Evolutionary conservation across 2,329 filamentous ascomycete species (phyloP).

Genomic region (Clonostachys chloroleuca): DNA sequence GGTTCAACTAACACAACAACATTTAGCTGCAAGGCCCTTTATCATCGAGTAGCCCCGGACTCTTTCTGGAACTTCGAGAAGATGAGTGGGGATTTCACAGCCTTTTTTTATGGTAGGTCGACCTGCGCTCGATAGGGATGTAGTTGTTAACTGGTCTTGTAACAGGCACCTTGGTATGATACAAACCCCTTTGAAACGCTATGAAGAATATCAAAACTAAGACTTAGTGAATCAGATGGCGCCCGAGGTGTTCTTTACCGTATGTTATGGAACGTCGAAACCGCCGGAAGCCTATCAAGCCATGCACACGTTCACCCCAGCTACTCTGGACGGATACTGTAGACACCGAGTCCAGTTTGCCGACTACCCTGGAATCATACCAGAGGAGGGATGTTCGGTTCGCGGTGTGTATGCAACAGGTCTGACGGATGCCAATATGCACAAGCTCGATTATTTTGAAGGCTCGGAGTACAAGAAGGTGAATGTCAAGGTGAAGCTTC

Average conservation of each 20-base stretch:
- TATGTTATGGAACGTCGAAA: conserved; percentile 61
- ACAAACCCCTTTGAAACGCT: background rate
- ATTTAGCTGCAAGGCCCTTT: background rate
- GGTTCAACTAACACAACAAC: background rate
- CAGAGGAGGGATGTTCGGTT: conserved; percentile 52
- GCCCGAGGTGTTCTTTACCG: conserved; percentile 79
- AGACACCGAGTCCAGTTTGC: conserved; percentile 63
- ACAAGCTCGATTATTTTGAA: conserved; percentile 77
- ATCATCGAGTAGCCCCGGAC: too few species aligned
- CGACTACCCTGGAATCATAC: conserved; percentile 79
- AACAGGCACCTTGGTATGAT: conserved; percentile 28
- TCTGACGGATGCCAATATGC: conserved; percentile 71
- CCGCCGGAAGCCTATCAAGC: conserved; percentile 43
- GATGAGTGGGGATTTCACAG: conserved; percentile 37
- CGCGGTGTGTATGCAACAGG: conserved; percentile 75
- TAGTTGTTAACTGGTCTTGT: too few species aligned
- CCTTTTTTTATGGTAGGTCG: conserved; percentile 53
- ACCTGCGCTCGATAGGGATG: background rate
- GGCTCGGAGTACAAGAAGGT: conserved; percentile 66
- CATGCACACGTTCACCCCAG: conserved; percentile 64
- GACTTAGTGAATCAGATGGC: conserved; percentile 55
- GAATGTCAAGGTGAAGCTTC: conserved; percentile 47
- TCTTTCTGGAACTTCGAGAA: conserved; percentile 3
- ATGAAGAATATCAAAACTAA: background rate
- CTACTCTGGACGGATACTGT: conserved; percentile 68